phyloP scores from a whole-genome alignment of 129 eudicot genomes.

The Mikania micrantha region DNA sequence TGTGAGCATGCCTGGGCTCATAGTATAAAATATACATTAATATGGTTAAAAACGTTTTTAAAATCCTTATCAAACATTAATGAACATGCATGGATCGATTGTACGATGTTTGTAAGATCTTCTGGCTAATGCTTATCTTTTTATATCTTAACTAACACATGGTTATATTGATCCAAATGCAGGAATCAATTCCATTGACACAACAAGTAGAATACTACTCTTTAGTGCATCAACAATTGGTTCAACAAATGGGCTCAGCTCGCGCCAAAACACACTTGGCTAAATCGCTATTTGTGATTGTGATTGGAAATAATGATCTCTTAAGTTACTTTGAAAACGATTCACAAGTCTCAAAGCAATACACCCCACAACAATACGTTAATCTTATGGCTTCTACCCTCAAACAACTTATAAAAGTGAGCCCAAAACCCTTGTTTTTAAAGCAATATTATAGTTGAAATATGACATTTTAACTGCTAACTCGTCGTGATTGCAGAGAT shows the following conservation, averaged over 20 bases:
- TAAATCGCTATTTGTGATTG: constrained; percentile 44
- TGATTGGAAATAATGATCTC: constrained; percentile 75
- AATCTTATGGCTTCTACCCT: constrained; percentile 43
- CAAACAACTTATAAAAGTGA: constrained; percentile 43
- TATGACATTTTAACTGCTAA: not conserved
- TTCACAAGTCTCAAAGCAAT: constrained; percentile 25
- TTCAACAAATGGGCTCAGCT: constrained; percentile 29
- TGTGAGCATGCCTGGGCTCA: too few species aligned
- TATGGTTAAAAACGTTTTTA: too few species aligned
- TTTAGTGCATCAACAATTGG: constrained; percentile 31
- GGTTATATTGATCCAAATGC: constrained; percentile 13
- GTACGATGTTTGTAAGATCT: too few species aligned
- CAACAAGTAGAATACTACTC: constrained; percentile 47
- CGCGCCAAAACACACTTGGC: constrained; percentile 34
- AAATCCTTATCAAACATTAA: too few species aligned
- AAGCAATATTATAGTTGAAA: not conserved
- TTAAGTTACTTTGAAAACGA: constrained; percentile 39
- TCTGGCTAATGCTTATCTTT: not conserved
- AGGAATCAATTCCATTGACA: constrained; percentile 35
- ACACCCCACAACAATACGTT: constrained; percentile 47
- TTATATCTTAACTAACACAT: not conserved
- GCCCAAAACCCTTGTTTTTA: not conserved
- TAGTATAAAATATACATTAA: too few species aligned
- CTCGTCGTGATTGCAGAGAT: constrained; percentile 19
- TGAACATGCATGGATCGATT: too few species aligned